Percentiles rank a stretch among this genome's conserved stretches.
These are phyloP conservation scores for Talaromyces atroroseus DNA, from an alignment of 2,329 filamentous ascomycete genomes.

Conservation along the genomic window DNA sequence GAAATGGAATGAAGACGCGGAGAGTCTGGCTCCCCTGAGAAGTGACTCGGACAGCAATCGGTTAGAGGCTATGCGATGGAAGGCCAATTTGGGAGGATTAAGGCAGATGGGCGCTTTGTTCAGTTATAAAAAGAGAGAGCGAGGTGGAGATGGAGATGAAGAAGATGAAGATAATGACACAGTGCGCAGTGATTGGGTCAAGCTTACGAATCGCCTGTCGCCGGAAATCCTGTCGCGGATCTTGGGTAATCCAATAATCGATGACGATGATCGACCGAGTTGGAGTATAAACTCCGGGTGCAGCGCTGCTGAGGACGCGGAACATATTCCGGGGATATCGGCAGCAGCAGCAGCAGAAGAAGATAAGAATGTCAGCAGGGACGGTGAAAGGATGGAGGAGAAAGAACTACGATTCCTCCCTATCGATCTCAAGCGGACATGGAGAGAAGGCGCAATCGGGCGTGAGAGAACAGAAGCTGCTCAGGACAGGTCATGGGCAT, in stretches of 20 bases:
- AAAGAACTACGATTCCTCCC: slow-evolving; percentile 51
- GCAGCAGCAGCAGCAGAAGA: slow-evolving; percentile 13
- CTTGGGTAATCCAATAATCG: slow-evolving; percentile 33
- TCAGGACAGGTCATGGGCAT: slow-evolving; percentile 57
- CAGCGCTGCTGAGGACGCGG: slow-evolving; percentile 51
- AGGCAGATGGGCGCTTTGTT: slow-evolving; percentile 48
- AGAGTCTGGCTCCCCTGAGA: slow-evolving; percentile 31
- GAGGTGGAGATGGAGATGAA: slow-evolving; percentile 19
- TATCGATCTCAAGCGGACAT: slow-evolving; percentile 57
- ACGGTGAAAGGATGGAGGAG: slow-evolving; percentile 34
- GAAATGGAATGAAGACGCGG: slow-evolving; percentile 46
- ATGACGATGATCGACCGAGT: slow-evolving; percentile 36
- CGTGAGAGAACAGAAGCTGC: slow-evolving; percentile 58
- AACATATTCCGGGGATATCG: slow-evolving; percentile 55
- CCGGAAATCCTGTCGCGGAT: slow-evolving; percentile 47
- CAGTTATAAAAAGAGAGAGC: slow-evolving; percentile 27
- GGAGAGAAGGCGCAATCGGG: slow-evolving; percentile 57
- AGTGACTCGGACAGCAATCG: slow-evolving; percentile 29
- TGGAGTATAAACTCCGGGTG: slow-evolving; percentile 57
- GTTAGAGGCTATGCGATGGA: slow-evolving; percentile 48
- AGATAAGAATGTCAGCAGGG: slow-evolving; percentile 17
- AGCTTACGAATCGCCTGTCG: slow-evolving; percentile 48
- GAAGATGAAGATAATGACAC: slow-evolving; percentile 32
- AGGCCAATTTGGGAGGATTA: slow-evolving; percentile 52
- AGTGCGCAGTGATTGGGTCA: slow-evolving; percentile 43